A percentile compares a stretch with the other conserved stretches of the same genome.
Evolutionary conservation across 805 yeast species (phyloP).

Genomic region (Maudiozyma serrabonitensis): DNA sequence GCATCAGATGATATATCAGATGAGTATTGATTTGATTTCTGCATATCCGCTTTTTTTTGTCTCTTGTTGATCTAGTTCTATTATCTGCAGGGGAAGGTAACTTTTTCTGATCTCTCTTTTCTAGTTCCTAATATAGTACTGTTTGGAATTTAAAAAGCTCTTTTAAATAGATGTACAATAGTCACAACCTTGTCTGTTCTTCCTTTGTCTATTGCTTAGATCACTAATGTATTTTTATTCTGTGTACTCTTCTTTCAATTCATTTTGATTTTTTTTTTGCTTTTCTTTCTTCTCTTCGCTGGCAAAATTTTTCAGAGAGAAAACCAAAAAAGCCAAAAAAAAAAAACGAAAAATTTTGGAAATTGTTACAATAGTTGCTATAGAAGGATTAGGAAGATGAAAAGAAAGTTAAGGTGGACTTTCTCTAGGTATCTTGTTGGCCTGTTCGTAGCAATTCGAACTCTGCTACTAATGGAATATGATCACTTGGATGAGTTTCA

Average conservation of each 20-base stretch:
- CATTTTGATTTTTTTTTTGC: no score
- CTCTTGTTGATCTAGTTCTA: no score
- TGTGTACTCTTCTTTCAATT: background rate
- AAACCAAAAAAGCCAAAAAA: background rate
- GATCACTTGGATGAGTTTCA: conserved; percentile 49
- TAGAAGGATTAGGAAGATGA: no score
- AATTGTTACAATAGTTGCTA: no score
- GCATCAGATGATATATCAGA: background rate
- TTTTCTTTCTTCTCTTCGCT: background rate
- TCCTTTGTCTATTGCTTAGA: no score
- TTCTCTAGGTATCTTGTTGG: background rate
- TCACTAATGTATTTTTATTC: background rate
- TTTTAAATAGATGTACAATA: no score
- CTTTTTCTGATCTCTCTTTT: background rate
- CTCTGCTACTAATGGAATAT: conserved; percentile 35
- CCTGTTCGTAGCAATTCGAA: conserved; percentile 19
- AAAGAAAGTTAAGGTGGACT: no score
- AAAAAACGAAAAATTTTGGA: background rate
- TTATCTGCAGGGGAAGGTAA: no score
- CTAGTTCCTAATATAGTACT: background rate
- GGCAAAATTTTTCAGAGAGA: background rate
- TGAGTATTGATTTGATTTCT: background rate
- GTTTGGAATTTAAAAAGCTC: background rate
- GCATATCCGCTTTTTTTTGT: background rate
- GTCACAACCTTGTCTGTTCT: no score